phyloP scores from a whole-genome alignment of 1,284 basidiomycete species.

The Pisolithus thermaeus region DNA sequence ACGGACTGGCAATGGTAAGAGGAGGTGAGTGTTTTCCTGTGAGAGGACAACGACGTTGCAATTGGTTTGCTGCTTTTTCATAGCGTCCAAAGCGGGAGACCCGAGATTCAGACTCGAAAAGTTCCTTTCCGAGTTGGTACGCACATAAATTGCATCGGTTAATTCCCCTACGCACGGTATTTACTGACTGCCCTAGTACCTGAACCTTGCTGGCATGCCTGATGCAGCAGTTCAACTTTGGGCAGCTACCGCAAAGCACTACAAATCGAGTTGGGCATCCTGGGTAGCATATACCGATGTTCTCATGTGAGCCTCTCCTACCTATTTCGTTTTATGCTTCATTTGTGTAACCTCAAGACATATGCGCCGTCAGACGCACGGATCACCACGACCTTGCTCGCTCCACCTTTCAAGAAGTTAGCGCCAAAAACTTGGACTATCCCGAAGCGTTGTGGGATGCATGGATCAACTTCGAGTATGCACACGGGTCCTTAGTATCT shows the following conservation, averaged over 20 bases:
- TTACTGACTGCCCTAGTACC: slow-evolving; percentile 32
- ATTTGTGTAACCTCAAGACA: not conserved
- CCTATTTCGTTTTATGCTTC: not conserved
- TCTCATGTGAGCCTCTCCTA: slow-evolving; percentile 46
- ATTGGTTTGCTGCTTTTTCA: slow-evolving; percentile 1
- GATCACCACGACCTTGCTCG: slow-evolving; percentile 58
- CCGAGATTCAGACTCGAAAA: slow-evolving; percentile 72
- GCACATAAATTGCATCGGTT: slow-evolving; percentile 24
- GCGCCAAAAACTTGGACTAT: slow-evolving; percentile 78
- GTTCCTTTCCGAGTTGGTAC: slow-evolving; percentile 67
- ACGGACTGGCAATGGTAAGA: slow-evolving; percentile 54
- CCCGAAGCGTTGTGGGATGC: slow-evolving; percentile 89
- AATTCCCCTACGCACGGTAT: not conserved
- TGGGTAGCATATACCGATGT: slow-evolving; percentile 66
- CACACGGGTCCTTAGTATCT: slow-evolving; percentile 68
- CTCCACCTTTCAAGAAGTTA: slow-evolving; percentile 57
- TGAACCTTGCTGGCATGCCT: slow-evolving; percentile 40
- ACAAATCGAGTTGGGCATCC: slow-evolving; percentile 64
- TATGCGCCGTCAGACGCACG: slow-evolving; percentile 40
- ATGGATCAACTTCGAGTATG: slow-evolving; percentile 82
- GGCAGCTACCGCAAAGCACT: slow-evolving; percentile 56
- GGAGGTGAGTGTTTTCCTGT: slow-evolving; percentile 36
- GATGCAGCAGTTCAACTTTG: slow-evolving; percentile 56
- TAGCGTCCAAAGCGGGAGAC: slow-evolving; percentile 47
- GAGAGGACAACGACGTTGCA: not conserved